phyloP scores from a whole-genome alignment of 1,284 basidiomycete genomes.

The Clitocybe nebularis region DNA sequence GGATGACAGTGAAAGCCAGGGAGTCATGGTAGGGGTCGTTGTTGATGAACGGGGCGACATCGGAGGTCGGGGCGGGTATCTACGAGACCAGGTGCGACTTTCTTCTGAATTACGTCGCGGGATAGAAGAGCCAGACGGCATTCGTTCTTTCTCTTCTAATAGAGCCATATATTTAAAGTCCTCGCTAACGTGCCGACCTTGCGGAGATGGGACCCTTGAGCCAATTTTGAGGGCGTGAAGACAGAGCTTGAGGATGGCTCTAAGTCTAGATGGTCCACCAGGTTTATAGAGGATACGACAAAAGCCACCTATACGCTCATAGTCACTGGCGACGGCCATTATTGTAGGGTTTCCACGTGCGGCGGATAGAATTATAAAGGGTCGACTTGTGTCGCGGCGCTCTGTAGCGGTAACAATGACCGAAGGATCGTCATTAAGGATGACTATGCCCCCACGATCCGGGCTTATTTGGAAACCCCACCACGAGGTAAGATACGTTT shows the following conservation, averaged over 20 bases:
- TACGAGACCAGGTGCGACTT: conserved; percentile 14
- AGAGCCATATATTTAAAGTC: conserved; percentile 3
- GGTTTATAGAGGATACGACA: conserved; percentile 88
- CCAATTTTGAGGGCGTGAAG: conserved; percentile 60
- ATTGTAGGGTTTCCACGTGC: conserved; percentile 63
- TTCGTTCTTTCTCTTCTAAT: conserved; percentile 10
- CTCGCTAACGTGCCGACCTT: conserved; percentile 8
- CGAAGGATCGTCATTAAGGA: conserved; percentile 79
- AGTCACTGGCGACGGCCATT: conserved; percentile 61
- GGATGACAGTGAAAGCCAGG: conserved; percentile 31
- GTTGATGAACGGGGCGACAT: conserved; percentile 49
- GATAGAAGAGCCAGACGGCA: conserved; percentile 15
- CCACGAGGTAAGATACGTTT: conserved; percentile 67
- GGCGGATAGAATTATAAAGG: conserved; percentile 74
- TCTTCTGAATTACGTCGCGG: conserved; percentile 56
- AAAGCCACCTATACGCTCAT: conserved; percentile 82
- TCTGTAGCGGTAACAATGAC: conserved; percentile 57
- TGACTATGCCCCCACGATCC: conserved; percentile 68
- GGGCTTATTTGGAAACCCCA: conserved; percentile 69
- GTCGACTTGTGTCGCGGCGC: conserved; percentile 52
- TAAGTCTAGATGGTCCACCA: conserved; percentile 76
- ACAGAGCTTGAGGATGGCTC: conserved; percentile 67
- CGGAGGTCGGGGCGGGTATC: conserved; percentile 30
- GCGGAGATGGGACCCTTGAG: conserved; percentile 20
- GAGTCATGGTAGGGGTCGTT: conserved; percentile 37